Evolutionary conservation across 2,329 filamentous ascomycete species (phyloP).

Genomic region (Akanthomyces dipterigenus): DNA sequence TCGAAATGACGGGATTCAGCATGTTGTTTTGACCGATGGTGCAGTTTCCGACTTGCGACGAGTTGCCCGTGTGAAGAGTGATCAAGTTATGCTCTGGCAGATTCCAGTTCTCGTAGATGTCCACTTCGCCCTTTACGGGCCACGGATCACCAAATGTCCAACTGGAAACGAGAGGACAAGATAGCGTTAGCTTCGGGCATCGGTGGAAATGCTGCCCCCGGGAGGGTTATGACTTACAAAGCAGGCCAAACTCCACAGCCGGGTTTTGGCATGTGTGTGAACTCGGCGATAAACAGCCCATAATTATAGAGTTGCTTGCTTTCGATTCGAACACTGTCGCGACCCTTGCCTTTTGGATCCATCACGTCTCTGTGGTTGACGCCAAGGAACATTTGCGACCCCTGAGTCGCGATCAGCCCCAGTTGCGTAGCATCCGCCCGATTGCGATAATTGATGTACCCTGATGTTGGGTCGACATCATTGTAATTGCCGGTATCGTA

Average conservation of each 20-base stretch:
- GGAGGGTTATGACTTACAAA: conserved; percentile 34
- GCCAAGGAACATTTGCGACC: conserved; percentile 29
- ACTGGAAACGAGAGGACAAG: not conserved
- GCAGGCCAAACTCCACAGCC: conserved; percentile 66
- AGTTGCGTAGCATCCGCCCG: conserved; percentile 23
- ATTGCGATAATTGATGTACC: conserved; percentile 53
- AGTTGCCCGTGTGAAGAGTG: conserved; percentile 46
- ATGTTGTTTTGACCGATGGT: not conserved
- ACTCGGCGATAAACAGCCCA: conserved; percentile 61
- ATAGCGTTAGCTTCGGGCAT: not conserved
- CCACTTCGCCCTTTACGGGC: conserved; percentile 55
- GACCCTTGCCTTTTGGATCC: conserved; percentile 23
- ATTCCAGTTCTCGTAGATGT: conserved; percentile 61
- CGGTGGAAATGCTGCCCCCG: too few species aligned
- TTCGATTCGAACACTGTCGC: conserved; percentile 56
- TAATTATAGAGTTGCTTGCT: conserved; percentile 54
- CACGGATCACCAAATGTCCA: conserved; percentile 42
- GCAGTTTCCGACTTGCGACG: conserved; percentile 28
- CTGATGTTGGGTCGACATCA: conserved; percentile 52
- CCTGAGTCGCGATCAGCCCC: conserved; percentile 25
- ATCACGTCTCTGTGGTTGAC: conserved; percentile 23
- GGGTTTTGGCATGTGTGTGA: conserved; percentile 58
- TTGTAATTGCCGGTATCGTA: conserved; percentile 18
- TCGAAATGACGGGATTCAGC: not conserved
- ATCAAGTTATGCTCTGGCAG: conserved; percentile 43